Evolutionary conservation across 352 stramenopile genomes (phyloP).

Genomic region (Aphanomyces euteiches): DNA sequence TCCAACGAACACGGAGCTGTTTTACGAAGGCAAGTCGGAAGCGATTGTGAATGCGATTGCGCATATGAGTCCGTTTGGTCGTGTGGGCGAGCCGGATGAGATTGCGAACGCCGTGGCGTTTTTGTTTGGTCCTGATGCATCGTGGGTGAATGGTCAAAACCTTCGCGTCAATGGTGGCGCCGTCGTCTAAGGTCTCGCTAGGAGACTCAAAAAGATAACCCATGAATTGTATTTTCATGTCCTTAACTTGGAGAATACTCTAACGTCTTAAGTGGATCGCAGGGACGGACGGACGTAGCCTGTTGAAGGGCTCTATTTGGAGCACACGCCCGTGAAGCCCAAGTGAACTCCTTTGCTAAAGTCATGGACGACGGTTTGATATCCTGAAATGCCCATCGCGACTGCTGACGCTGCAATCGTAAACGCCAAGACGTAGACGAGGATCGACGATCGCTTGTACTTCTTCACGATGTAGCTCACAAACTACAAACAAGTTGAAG

Average conservation of each 20-base stretch:
- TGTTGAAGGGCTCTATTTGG: not conserved
- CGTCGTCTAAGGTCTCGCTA: not conserved
- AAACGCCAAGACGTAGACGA: constrained; percentile 66
- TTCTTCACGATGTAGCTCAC: constrained; percentile 90
- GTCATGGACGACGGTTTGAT: constrained; percentile 54
- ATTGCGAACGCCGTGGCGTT: constrained; percentile 29
- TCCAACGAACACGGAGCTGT: constrained; percentile 24
- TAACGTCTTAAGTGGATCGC: no score
- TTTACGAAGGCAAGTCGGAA: constrained; percentile 25
- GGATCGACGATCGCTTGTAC: constrained; percentile 80
- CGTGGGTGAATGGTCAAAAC: constrained; percentile 27
- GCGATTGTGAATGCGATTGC: constrained; percentile 5
- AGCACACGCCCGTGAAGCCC: constrained; percentile 62
- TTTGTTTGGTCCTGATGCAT: constrained; percentile 16
- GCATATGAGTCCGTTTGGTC: constrained; percentile 5
- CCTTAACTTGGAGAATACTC: no score
- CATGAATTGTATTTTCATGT: no score
- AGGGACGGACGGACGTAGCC: no score
- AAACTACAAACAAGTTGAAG: constrained; percentile 30
- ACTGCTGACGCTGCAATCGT: constrained; percentile 69
- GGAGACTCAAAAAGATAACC: no score
- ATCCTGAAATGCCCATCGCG: constrained; percentile 63
- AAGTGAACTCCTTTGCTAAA: constrained; percentile 56
- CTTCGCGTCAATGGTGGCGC: constrained; percentile 22
- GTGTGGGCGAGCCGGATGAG: constrained; percentile 22